Base-by-base conservation (phyloP, 257 asterid genomes). In the Lithospermum erythrorhizon region DNA sequence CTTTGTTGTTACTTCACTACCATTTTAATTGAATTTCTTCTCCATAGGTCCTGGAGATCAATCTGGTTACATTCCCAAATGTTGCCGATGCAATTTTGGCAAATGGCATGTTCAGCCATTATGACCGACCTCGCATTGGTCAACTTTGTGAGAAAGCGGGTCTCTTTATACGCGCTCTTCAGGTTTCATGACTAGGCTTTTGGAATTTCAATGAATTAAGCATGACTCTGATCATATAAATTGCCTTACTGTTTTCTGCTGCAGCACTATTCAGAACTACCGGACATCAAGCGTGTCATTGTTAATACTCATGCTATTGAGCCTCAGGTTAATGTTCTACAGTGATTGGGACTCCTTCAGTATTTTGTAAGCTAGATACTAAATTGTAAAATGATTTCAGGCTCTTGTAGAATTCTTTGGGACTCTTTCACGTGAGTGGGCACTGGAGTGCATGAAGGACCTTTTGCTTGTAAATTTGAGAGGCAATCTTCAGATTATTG, bases 261-360 rank as follows among this genome's bases (percentile, higher is more conserved):
- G 82, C 88, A 91, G 97, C 99, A 93, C 65, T 93, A 93, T 66
- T 56, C 86, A 19, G 99, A 93, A 70, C 68, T 93, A 73, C 93
- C 99, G 60, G 99, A 93, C 78, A 79, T 93, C 70, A 93, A 93
- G 81, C 97, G 99, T 60, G 90, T 93, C 65, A 93, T 93, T 68
- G 99, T 93, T 76, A 93, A 89, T 73, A 93, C 99, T 62, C 97
- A 93, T 89, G 99, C 97, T 69, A 93, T 93, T 78, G 99, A 93
- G 88, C 99, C 99, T 52, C 99, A 93, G 97, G 99, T 93, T 66
- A 64, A 68, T 37, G 53, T 55, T 35, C 9, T 68, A 55, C 45
- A 53, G 47, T 70, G 47, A 10, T 63, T 20, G 17, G 58, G 16
- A 24, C 35, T 56, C 1, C 21, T 56, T 24, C 61, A 51, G 53